Evolutionary conservation across 2,329 filamentous ascomycete species (phyloP).

Genomic region (Alternaria sp.): DNA sequence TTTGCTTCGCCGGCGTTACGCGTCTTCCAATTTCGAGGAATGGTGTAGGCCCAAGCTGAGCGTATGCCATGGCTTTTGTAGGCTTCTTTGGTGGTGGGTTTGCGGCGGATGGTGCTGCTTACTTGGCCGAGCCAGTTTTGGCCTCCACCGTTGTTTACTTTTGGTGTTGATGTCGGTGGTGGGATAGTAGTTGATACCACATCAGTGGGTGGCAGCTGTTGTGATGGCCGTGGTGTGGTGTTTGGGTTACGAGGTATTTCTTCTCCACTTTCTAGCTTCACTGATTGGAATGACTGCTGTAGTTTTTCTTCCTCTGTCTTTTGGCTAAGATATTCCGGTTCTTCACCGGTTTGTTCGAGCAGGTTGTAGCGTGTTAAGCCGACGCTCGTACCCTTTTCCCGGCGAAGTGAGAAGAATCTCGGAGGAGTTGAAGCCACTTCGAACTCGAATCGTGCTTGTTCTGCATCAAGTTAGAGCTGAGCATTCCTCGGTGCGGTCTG

Average conservation of each 20-base stretch:
- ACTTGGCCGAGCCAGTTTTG: not conserved
- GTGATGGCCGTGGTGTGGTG: not conserved
- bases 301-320: not conserved
- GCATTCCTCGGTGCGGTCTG: not conserved
- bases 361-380: not conserved
- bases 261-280: not conserved
- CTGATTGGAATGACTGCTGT: not conserved
- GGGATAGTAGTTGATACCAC: not conserved
- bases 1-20: not conserved
- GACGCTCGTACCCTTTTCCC: not conserved
- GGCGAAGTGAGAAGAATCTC: not conserved
- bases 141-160: not conserved
- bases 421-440: not conserved
- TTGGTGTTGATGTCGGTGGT: not conserved
- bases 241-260: not conserved
- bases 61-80: not conserved
- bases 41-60: not conserved
- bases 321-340: not conserved
- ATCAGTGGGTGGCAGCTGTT: not conserved
- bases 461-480: not conserved
- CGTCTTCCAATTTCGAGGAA: not conserved
- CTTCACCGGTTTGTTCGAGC: not conserved
- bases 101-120: not conserved
- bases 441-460: not conserved
- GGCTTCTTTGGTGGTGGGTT: not conserved